Evolutionary conservation across 768 basidiomycete genomes (phyloP), one percentile per base, ranked within the genome.

Genomic region (Hygrophoropsis aurantiaca): DNA sequence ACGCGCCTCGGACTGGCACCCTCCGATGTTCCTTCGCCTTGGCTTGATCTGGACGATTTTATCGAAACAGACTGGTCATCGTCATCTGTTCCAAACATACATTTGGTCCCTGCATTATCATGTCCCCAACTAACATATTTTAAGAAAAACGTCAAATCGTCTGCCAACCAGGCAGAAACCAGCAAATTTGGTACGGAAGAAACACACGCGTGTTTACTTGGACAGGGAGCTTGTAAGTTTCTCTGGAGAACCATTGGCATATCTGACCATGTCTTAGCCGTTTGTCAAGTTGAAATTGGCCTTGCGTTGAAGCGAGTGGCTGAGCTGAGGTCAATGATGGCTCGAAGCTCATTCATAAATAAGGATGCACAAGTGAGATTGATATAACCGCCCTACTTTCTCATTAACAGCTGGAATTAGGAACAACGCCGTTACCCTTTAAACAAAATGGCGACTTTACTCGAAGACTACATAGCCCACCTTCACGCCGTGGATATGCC

Each of bases 151-250:
- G 69, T 74, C 4, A 69, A 71, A 11, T 58, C 67, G n/a, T 58
- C 69, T 11, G 65, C 67, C 10, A 70, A 68, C 33, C 68, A 73
- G 23, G 61, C 66, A 3, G 74, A 75, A 49, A 67, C 66, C 30
- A 85, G 78, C 57, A 95, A 94, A 66, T 98, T 98, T 60, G 94
- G 94, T 1, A 70, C 77, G 25, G 94, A 98, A 64, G 68, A 80
- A 35, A 85, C 90, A 2, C 94, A 98, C 61, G 72, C 75, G 0
- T 97, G 93, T 63, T 71, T 87, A 35, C 76, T 94, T 23, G 87
- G 87, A 11, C 77, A 80, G 55, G 81, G 85, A 65, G 74, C 79
- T 15, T 80, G 89, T 89, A 58, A 57, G 83, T 69, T 16, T 36
- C n/a, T 23, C 21, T 52, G 44, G 32, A 19, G 16, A 19, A 16